Base-by-base conservation (phyloP, 139 green algal genomes). In the Auxenochlorella pyrenoidosa region DNA sequence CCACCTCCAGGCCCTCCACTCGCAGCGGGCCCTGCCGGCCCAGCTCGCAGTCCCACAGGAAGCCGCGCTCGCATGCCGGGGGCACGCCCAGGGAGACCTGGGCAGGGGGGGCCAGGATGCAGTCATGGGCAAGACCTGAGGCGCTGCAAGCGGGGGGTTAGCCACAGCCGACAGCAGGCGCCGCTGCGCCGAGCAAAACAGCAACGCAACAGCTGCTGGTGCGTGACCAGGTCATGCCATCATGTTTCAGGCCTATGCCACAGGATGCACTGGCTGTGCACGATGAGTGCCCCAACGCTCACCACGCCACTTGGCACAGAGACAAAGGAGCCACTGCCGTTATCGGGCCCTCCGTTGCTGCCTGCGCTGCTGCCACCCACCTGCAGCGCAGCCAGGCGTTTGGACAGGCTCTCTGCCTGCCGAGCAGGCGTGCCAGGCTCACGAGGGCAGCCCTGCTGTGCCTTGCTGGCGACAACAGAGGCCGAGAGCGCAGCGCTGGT, bases 1-100 rank as follows among this genome's bases (percentile, higher is more conserved):
- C 80, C 21, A 94, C 75, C 1, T 58, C 4, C 71, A 96, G 90
- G 30, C 28, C 43, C 0, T 44, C 40, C 44, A 92, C 79, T 15
- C 63, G 36, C 72, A 77, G 32, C 6, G 65, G 58, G 28, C 28
- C 43, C 41, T 65, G 41, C 26, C 44, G 38, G 13, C 93, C 93
- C 38, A 90, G 76, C 79, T 95, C 93, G 58, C 94, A 95, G 88
- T 95, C 93, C 93, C 93, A 95, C 28, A 88, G 66, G 87, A 95
- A 96, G 28, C 87, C 83, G 5, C 60, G 75, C 34, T 32, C 34
- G n/a, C 71, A n/a, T 19, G 76, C 66, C 1, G 85, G 40, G 30
- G 54, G 75, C 26, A 88, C 47, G 10, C 93, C 93, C 59, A 95
- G 70, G 26, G 18, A 38, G 1, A 94, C 87, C 60, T 88, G 32